Evolutionary conservation across 1,284 basidiomycete genomes (phyloP), one percentile per base, ranked within the genome.

Genomic region (Ceratobasidium papillatum): DNA sequence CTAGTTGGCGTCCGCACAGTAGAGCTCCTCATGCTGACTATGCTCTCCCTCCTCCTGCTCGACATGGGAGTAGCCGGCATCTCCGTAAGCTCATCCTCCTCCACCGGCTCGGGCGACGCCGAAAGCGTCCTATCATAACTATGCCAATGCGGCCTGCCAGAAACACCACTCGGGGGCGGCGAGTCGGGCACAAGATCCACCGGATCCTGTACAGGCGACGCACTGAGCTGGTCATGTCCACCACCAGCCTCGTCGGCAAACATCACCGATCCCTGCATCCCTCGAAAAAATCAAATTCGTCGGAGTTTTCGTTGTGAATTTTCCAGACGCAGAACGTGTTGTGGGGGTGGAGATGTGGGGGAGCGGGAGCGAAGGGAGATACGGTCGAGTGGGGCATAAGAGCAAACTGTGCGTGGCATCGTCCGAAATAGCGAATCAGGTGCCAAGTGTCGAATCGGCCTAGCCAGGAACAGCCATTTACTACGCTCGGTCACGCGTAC

Each of bases 351-450:
- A n/a, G 36, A 27, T 5, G 25, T 1, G 38, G 19, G 41, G 54
- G 25, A 19, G 41, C 17, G 27, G n/a, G 56, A 61, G 66, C 38
- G 52, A 41, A 34, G 5, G 5, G 22, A 25, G 38, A 32, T 43
- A 27, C 12, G 36, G 52, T 30, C 8, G 56, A n/a, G 45, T 32
- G 61, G 61, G 43, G 61, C 61, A 63, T 63, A 47, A 59, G 68
- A 71, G 54, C 19, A 41, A 22, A 25, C 8, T 19, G 49, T 34
- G 38, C 41, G 36, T 59, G 45, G 32, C 54, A 58, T 5, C 63
- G 52, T 52, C 66, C 68, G 68, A 71, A 71, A 59, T 54, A 71
- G 68, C 68, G 68, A 71, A 71, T 71, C 68, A 71, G 68, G 27
- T 56, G 68, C 43, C 41, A 59, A 71, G 38, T 47, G 38, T 69